Conservation (phyloP, 139 green algal species). For the Edaphochlamys debaryana region DNA sequence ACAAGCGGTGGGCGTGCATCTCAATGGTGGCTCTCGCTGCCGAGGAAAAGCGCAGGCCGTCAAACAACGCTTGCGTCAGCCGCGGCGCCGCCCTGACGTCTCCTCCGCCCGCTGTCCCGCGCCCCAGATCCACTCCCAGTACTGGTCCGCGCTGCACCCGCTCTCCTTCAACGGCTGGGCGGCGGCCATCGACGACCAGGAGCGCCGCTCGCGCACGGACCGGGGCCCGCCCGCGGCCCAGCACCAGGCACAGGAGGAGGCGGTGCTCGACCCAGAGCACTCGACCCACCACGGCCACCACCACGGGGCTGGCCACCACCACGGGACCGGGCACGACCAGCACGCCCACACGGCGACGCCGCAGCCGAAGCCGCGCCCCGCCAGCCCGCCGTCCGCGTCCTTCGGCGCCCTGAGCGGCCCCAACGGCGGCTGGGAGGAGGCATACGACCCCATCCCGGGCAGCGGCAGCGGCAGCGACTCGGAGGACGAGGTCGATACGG, state of each 20-base stretch:
- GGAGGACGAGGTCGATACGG: background rate
- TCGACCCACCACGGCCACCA: too few relatives aligned
- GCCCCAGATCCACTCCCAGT: constrained; percentile 48
- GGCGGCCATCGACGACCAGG: constrained; percentile 18
- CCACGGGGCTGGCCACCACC: too few relatives aligned
- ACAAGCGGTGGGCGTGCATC: too few relatives aligned
- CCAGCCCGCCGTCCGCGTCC: background rate
- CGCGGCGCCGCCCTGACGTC: too few relatives aligned
- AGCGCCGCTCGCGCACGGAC: constrained; percentile 4
- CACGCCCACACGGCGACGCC: background rate
- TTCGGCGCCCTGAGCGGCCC: background rate
- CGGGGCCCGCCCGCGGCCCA: background rate
- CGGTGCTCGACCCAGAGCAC: too few relatives aligned
- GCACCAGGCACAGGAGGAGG: background rate
- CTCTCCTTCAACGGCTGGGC: constrained; percentile 50
- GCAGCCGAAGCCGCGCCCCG: too few relatives aligned
- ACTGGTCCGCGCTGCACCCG: constrained; percentile 29
- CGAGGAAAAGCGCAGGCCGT: too few relatives aligned
- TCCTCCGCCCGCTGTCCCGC: too few relatives aligned
- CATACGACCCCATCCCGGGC: background rate
- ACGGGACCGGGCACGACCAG: too few relatives aligned
- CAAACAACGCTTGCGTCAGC: too few relatives aligned
- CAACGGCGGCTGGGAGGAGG: background rate
- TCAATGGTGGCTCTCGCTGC: too few relatives aligned
- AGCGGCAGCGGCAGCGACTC: background rate